Percentiles rank a stretch among this genome's conserved stretches.
Evolutionary conservation across 768 basidiomycete species (phyloP).

Genomic region (Pleurotus pulmonarius): DNA sequence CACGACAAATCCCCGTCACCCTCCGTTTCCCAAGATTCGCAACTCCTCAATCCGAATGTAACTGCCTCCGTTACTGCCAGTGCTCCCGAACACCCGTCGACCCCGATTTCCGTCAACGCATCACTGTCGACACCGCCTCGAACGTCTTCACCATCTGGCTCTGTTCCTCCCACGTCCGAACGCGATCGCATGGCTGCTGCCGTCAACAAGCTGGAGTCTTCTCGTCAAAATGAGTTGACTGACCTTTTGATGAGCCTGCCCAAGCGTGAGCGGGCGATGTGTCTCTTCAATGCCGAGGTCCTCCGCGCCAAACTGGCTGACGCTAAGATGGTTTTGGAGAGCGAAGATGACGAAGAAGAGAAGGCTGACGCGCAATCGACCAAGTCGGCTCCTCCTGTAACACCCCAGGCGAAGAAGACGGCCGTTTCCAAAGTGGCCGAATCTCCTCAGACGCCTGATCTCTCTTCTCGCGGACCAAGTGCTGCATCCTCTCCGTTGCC

Average conservation of each 20-base stretch:
- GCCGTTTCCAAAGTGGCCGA: conserved; percentile 30
- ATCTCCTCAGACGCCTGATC: conserved; percentile 72
- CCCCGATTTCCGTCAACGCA: conserved; percentile 74
- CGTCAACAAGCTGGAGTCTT: conserved; percentile 59
- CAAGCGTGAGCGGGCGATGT: conserved; percentile 87
- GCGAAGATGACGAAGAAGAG: conserved; percentile 50
- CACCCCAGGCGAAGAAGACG: conserved; percentile 63
- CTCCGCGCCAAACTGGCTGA: conserved; percentile 75
- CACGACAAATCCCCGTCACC: conserved; percentile 44
- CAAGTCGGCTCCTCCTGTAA: conserved; percentile 35
- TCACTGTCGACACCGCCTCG: conserved; percentile 80
- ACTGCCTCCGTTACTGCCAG: conserved; percentile 64
- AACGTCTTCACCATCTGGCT: conserved; percentile 76
- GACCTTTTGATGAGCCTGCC: conserved; percentile 83
- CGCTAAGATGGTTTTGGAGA: conserved; percentile 78
- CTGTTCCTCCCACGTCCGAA: conserved; percentile 59
- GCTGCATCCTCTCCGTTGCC: conserved; percentile 70
- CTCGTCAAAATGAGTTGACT: conserved; percentile 60
- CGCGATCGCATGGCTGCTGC: conserved; percentile 70
- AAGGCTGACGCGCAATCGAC: conserved; percentile 18
- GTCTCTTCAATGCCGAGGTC: conserved; percentile 83
- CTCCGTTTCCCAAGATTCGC: conserved; percentile 62
- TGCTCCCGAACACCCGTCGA: conserved; percentile 88
- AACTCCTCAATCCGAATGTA: conserved; percentile 58
- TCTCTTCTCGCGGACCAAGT: conserved; percentile 72